These are phyloP conservation scores for Linum usitatissimum DNA, from an alignment of 345 rosid species.

Conservation along the genomic window DNA sequence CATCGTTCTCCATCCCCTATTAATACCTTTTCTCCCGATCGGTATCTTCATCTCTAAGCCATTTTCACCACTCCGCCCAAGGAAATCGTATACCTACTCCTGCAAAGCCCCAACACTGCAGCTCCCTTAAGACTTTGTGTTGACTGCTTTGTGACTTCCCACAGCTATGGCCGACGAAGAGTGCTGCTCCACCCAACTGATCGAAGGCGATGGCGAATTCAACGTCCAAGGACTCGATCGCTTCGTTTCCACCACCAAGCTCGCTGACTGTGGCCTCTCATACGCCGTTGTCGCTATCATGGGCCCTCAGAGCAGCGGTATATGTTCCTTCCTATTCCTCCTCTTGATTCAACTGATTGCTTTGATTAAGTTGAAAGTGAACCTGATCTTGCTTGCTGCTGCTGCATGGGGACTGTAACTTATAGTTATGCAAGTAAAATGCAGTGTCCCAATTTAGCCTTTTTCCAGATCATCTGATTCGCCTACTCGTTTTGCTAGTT, in stretches of 20 bases:
- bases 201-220: slow-evolving; percentile 50
- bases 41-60: background rate
- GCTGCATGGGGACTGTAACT: no score
- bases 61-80: background rate
- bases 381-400: background rate
- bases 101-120: background rate
- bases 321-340: background rate
- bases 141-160: background rate
- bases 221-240: slow-evolving; percentile 47
- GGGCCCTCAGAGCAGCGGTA: slow-evolving; percentile 91
- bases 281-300: slow-evolving; percentile 76
- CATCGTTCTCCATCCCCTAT: background rate
- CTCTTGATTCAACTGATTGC: background rate
- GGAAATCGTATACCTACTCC: background rate
- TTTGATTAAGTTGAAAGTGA: background rate
- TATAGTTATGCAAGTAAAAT: no score
- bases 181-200: slow-evolving; percentile 47
- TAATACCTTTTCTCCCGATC: background rate
- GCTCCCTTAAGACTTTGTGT: background rate
- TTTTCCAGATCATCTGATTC: background rate
- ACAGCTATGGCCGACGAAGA: slow-evolving; percentile 17
- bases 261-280: slow-evolving; percentile 56
- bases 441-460: background rate
- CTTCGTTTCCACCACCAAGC: slow-evolving; percentile 39
- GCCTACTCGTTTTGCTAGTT: background rate